Percentiles rank a stretch among this genome's conserved stretches.
Evolutionary conservation across 306 rosid genomes (phyloP).

Genomic region (Pueraria montana): DNA sequence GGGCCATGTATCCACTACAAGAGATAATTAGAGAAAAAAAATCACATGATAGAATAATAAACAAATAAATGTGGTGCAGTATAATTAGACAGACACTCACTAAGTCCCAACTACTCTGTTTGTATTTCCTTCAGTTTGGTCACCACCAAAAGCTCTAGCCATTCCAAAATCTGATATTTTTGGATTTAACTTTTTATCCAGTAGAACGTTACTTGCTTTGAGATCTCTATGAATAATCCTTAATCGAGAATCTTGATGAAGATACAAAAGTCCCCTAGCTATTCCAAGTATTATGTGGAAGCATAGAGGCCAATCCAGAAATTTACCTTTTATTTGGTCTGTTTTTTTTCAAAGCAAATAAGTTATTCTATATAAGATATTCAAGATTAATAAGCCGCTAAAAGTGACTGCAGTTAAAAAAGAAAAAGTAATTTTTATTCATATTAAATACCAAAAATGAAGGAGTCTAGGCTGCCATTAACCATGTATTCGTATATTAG

Average conservation of each 20-base stretch:
- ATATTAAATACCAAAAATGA: background rate
- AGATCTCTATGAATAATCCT: slow-evolving; percentile 6
- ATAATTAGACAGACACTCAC: background rate
- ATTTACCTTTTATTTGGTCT: background rate
- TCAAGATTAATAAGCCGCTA: background rate
- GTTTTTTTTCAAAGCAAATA: background rate
- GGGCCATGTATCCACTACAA: background rate
- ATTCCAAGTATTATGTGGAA: slow-evolving; percentile 6
- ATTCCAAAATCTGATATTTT: slow-evolving; percentile 20
- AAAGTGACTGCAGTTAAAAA: too few relatives aligned
- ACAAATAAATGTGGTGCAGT: background rate
- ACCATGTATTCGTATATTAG: slow-evolving; percentile 27
- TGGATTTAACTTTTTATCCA: background rate
- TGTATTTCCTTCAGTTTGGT: background rate
- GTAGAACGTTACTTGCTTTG: background rate
- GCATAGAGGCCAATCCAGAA: background rate
- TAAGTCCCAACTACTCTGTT: background rate
- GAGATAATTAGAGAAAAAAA: background rate
- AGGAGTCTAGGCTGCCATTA: background rate
- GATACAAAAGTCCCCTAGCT: background rate
- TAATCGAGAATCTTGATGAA: background rate
- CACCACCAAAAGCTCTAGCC: background rate
- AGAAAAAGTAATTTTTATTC: too few relatives aligned
- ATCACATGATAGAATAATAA: background rate
- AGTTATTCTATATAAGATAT: background rate